Evolutionary conservation across 2,329 filamentous ascomycete genomes (phyloP).

Genomic region (Pseudopyricularia javanii): DNA sequence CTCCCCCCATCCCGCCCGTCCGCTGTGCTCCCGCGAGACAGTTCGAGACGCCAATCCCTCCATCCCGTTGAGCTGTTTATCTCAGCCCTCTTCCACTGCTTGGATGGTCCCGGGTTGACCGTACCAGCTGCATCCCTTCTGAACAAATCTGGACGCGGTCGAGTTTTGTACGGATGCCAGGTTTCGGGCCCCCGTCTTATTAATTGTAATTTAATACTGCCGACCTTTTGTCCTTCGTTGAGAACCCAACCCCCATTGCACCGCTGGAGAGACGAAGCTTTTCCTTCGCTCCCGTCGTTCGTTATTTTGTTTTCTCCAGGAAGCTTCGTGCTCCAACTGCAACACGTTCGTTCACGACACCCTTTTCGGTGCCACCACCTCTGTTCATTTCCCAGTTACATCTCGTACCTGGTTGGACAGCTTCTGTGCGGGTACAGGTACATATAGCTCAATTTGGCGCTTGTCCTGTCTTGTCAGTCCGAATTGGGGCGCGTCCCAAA

Average conservation of each 20-base stretch:
- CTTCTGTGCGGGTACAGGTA: neutral
- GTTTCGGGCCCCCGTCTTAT: neutral
- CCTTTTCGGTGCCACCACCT: neutral
- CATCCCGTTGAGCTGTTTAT: neutral
- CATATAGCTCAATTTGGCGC: neutral
- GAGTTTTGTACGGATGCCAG: neutral
- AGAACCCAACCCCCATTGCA: too few relatives aligned
- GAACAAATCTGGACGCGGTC: neutral
- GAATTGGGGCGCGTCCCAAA: neutral
- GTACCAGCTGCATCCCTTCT: neutral
- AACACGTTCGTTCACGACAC: neutral
- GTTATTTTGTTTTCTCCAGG: neutral
- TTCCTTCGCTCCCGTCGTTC: neutral
- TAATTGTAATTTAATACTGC: neutral
- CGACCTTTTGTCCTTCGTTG: neutral
- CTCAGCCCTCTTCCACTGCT: neutral
- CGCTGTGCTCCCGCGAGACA: conserved; percentile 1
- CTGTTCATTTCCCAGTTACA: neutral
- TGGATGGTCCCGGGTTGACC: neutral
- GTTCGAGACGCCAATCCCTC: conserved; percentile 1
- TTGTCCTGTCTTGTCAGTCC: neutral
- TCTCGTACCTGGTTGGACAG: neutral
- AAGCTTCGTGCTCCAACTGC: neutral
- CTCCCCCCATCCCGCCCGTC: conserved; percentile 1
- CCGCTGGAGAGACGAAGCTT: too few relatives aligned